Evolutionary conservation across 2,329 filamentous ascomycete species (phyloP), one percentile per base, ranked within the genome.

Genomic region (Phoma sp.): DNA sequence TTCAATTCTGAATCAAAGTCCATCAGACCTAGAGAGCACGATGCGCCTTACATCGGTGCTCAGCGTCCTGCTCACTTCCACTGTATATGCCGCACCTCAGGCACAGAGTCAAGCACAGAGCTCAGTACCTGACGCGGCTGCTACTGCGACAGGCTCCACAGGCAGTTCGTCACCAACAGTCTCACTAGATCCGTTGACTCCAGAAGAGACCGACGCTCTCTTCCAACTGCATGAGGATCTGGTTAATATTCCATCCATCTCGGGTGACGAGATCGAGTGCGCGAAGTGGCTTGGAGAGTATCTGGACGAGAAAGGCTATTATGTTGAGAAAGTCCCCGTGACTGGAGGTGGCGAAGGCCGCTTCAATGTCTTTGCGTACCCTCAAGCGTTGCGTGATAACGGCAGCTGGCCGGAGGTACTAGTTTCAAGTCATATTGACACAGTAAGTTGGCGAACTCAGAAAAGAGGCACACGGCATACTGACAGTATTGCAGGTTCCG

Each of bases 401-500:
- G 60, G 58, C 2, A 79, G 25, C 73, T 80, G 22, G 81, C 86
- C 9, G 4, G 81, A 81, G 43, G 78, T 89, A 7, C 76, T 91
- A n/a, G 74, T 92, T 4, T 87, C 86, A 2, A 91, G 87, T 55
- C 91, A 96, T 70, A 92, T 96, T 63, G 92, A 96, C 67, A 86
- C 84, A 2, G 84, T 66, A 36, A 33, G 57, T 38, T 18, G n/a
- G 33, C 32, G 3, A 10, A 1, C 24, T 7, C 14, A 6, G 3
- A 9, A 23, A 9, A 2, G 3, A 4, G 24, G 18, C 4, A 7
- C 4, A 24, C 7, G 2, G 13, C 8, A 23, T 25, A 8, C 23
- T 44, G 33, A 43, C 23, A 18, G 41, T 25, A 9, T 6, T 23
- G 3, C 7, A 67, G 61, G 65, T 72, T 2, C 63, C 89, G 2